Conservation (phyloP, 306 rosid species). For the Malus sieversii region DNA sequence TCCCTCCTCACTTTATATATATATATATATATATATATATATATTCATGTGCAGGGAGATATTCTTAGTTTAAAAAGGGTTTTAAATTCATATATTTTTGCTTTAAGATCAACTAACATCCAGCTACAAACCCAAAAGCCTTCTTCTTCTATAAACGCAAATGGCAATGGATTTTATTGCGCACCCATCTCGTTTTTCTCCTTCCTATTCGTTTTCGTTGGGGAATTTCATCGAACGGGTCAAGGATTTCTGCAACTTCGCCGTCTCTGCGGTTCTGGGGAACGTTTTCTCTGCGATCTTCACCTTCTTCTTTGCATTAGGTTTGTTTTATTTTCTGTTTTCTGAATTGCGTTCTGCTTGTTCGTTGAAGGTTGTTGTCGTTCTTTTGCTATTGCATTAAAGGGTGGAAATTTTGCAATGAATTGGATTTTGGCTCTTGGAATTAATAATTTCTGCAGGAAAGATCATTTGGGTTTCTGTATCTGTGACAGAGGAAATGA, state of each 20-base stretch:
- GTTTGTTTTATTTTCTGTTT: conserved; percentile 25
- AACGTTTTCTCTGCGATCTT: conserved; percentile 93
- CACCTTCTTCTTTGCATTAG: conserved; percentile 93
- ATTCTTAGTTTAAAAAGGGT: background rate
- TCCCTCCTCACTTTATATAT: background rate
- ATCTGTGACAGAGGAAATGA: background rate
- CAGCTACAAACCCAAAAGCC: background rate
- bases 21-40: background rate
- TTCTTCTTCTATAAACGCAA: conserved; percentile 12
- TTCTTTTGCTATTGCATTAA: background rate
- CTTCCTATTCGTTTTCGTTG: conserved; percentile 32
- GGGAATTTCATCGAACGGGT: conserved; percentile 59
- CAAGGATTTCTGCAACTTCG: conserved; percentile 51
- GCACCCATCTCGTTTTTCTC: conserved; percentile 47
- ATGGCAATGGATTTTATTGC: conserved; percentile 58
- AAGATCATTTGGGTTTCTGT: background rate
- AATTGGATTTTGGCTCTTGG: conserved; percentile 2
- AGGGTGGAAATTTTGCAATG: background rate
- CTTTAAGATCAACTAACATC: conserved; percentile 20
- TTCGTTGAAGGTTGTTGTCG: background rate
- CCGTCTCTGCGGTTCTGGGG: conserved; percentile 67
- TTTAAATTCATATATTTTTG: conserved; percentile 26
- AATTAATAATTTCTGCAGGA: background rate
- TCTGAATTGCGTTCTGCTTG: background rate
- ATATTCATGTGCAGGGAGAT: background rate